Percentiles rank a stretch among this genome's conserved stretches.
phyloP scores from a whole-genome alignment of 768 basidiomycete species.

The Pisolithus albus region DNA sequence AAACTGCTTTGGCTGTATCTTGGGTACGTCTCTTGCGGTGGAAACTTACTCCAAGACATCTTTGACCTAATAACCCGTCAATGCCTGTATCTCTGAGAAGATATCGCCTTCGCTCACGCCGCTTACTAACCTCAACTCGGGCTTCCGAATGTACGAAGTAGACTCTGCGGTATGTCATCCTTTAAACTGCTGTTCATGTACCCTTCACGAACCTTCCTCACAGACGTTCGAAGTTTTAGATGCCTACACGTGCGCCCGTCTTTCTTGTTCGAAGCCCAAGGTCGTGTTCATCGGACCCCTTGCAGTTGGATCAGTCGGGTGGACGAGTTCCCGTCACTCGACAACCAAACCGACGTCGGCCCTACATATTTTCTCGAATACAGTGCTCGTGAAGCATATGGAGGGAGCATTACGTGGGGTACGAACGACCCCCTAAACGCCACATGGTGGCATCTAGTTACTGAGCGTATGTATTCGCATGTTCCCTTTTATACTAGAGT shows the following conservation, averaged over 20 bases:
- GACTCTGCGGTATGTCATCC: conserved; percentile 27
- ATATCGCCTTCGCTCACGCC: conserved; percentile 58
- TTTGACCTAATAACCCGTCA: neutral
- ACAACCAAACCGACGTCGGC: conserved; percentile 47
- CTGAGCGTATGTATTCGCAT: conserved; percentile 42
- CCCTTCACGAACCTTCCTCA: neutral
- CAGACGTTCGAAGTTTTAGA: conserved; percentile 72
- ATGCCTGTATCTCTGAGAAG: neutral
- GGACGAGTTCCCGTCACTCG: conserved; percentile 47
- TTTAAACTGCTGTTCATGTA: neutral
- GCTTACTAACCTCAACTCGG: conserved; percentile 61
- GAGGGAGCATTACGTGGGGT: conserved; percentile 47
- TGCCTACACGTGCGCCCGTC: conserved; percentile 54
- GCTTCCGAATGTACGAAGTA: conserved; percentile 46
- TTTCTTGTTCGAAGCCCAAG: neutral
- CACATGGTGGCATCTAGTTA: conserved; percentile 75
- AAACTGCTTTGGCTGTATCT: conserved; percentile 44
- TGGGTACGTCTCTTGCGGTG: conserved; percentile 32
- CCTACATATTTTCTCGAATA: conserved; percentile 60
- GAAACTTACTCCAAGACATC: neutral
- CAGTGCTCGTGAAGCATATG: conserved; percentile 62
- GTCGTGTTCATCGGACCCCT: neutral
- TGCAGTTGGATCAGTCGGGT: conserved; percentile 61
- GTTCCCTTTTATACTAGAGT: neutral
- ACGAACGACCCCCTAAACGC: conserved; percentile 62